phyloP scores from a whole-genome alignment of 805 yeast genomes.

The Grigorovia transvaalensis region DNA sequence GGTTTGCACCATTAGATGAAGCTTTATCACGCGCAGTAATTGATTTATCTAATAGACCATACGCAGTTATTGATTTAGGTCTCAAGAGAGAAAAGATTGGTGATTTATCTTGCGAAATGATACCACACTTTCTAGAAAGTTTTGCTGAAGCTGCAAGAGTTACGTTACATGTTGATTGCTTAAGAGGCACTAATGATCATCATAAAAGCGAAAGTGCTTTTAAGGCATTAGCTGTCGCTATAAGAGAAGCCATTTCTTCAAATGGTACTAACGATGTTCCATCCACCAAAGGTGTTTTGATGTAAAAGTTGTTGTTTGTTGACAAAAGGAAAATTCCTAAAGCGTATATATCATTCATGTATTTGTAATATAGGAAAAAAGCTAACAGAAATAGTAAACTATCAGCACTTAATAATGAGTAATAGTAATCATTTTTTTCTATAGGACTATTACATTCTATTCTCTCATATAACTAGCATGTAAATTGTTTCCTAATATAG shows the following conservation, averaged over 20 bases:
- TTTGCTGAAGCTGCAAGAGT: constrained; percentile 88
- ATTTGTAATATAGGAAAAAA: too few relatives aligned
- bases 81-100: constrained; percentile 89
- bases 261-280: constrained; percentile 90
- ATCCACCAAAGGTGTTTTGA: constrained; percentile 89
- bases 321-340: too few relatives aligned
- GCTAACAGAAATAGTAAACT: too few relatives aligned
- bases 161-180: constrained; percentile 88
- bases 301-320: constrained; percentile 26
- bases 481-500: too few relatives aligned
- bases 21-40: constrained; percentile 94
- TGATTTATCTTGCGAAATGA: constrained; percentile 87
- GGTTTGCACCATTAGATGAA: constrained; percentile 94
- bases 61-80: constrained; percentile 80
- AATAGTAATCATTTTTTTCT: too few relatives aligned
- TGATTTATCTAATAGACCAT: constrained; percentile 88
- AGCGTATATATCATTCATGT: too few relatives aligned
- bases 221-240: constrained; percentile 89
- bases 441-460: too few relatives aligned
- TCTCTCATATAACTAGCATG: too few relatives aligned
- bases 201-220: constrained; percentile 95
- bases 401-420: too few relatives aligned
- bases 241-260: constrained; percentile 70
- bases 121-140: constrained; percentile 91
- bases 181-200: constrained; percentile 91